Evolutionary conservation across 1,284 basidiomycete genomes (phyloP).

Genomic region (Rhodofomes roseus): DNA sequence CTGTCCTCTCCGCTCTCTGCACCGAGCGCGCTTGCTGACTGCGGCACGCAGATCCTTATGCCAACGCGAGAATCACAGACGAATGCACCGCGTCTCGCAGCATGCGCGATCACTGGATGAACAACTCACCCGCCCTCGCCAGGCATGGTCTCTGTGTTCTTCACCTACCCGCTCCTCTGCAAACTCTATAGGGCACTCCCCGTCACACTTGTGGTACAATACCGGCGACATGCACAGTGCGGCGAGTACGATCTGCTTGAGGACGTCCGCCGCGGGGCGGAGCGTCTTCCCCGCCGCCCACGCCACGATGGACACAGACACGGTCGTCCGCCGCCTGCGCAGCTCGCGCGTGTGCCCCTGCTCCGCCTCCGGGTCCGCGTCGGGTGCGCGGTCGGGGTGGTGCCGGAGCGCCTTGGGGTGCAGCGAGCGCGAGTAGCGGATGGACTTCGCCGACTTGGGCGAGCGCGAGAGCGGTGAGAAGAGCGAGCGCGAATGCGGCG

Average conservation of each 20-base stretch:
- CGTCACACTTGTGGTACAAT: constrained; percentile 11
- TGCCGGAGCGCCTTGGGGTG: neutral
- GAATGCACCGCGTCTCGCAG: constrained; percentile 78
- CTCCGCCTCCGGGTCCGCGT: neutral
- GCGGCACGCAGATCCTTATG: constrained; percentile 62
- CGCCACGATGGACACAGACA: neutral
- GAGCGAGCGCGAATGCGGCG: neutral
- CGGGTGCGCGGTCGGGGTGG: too few relatives aligned
- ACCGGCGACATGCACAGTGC: constrained; percentile 8
- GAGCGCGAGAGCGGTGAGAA: neutral
- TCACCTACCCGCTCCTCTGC: constrained; percentile 85
- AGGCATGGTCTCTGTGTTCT: constrained; percentile 87
- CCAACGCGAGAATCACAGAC: constrained; percentile 80
- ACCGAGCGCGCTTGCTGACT: neutral
- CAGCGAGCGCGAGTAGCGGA: neutral
- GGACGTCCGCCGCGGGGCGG: neutral
- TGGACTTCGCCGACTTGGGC: neutral
- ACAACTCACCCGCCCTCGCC: neutral
- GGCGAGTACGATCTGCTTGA: neutral
- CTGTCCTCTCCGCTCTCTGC: constrained; percentile 21
- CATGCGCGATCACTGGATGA: constrained; percentile 81
- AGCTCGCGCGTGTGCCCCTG: neutral
- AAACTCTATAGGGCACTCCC: constrained; percentile 10
- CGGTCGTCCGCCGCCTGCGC: neutral
- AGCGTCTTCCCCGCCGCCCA: neutral